A percentile compares a stretch with the other conserved stretches of the same genome.
phyloP scores from a whole-genome alignment of 1,284 basidiomycete genomes.

The Xerocomus minutiporus region DNA sequence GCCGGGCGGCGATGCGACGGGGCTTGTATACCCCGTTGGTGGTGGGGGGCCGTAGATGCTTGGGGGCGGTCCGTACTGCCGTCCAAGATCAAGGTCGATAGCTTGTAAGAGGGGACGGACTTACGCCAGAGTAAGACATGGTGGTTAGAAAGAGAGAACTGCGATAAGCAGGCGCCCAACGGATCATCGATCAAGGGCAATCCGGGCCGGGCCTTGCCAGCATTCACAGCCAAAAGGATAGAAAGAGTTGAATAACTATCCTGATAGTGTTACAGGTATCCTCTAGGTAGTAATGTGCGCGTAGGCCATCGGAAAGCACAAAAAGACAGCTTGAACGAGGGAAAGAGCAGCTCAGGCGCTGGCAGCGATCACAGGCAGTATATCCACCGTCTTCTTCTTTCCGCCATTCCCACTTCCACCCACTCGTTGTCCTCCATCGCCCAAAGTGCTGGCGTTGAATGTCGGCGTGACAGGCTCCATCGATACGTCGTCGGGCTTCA shows the following conservation, averaged over 20 bases:
- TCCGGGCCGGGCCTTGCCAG: background rate
- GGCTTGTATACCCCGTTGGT: background rate
- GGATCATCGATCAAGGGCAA: background rate
- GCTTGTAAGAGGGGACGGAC: constrained; percentile 1
- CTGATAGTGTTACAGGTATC: constrained; percentile 37
- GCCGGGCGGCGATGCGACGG: constrained; percentile 19
- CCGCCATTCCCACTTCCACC: constrained; percentile 26
- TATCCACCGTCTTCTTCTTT: constrained; percentile 32
- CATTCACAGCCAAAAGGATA: background rate
- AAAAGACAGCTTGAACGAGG: too few relatives aligned
- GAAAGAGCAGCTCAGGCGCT: constrained; percentile 38
- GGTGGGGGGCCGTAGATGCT: constrained; percentile 9
- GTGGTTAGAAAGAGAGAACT: background rate
- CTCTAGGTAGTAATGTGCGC: constrained; percentile 15
- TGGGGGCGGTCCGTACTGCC: constrained; percentile 26
- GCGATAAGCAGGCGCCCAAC: constrained; percentile 11
- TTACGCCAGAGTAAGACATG: constrained; percentile 23
- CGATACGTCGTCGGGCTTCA: constrained; percentile 26
- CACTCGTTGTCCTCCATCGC: constrained; percentile 4
- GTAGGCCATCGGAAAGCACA: background rate
- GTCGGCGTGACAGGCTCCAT: constrained; percentile 19
- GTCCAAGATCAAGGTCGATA: background rate
- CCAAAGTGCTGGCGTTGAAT: constrained; percentile 7
- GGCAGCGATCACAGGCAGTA: constrained; percentile 51
- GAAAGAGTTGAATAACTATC: constrained; percentile 20